Conservation (phyloP, 116 monocot genomes). For the Dioscorea cayenensis region DNA sequence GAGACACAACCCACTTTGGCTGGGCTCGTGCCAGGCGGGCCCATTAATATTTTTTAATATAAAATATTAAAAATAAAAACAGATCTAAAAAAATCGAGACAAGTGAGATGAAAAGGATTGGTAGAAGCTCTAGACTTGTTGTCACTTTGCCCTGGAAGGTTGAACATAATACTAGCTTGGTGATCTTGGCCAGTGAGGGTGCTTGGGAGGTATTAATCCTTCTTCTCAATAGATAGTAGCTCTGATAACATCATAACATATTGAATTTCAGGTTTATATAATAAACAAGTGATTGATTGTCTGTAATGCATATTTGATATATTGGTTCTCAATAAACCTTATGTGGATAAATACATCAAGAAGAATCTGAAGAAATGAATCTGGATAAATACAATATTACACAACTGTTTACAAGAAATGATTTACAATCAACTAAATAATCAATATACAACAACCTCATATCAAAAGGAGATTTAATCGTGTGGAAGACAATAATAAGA, state of each 20-base stretch:
- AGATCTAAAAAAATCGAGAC: too few species aligned
- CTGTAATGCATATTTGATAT: too few species aligned
- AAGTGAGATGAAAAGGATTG: constrained; percentile 1
- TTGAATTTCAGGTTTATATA: too few species aligned
- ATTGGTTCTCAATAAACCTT: too few species aligned
- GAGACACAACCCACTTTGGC: too few species aligned
- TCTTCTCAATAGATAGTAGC: background rate
- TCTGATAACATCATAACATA: background rate
- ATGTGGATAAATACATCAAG: background rate
- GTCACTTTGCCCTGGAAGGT: constrained; percentile 17
- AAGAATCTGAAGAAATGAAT: background rate
- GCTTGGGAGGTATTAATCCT: constrained; percentile 35
- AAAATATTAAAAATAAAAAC: too few species aligned
- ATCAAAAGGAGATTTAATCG: background rate
- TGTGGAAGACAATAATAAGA: background rate
- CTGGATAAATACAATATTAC: background rate
- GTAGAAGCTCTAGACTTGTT: constrained; percentile 4
- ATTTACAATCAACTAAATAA: background rate
- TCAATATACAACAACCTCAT: background rate
- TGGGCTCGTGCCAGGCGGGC: too few species aligned
- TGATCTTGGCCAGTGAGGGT: constrained; percentile 43
- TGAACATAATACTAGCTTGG: constrained; percentile 19
- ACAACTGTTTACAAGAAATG: background rate
- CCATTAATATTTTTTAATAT: too few species aligned
- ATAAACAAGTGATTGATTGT: too few species aligned